phyloP scores from a whole-genome alignment of 768 basidiomycete genomes.

The Trametes cingulata region DNA sequence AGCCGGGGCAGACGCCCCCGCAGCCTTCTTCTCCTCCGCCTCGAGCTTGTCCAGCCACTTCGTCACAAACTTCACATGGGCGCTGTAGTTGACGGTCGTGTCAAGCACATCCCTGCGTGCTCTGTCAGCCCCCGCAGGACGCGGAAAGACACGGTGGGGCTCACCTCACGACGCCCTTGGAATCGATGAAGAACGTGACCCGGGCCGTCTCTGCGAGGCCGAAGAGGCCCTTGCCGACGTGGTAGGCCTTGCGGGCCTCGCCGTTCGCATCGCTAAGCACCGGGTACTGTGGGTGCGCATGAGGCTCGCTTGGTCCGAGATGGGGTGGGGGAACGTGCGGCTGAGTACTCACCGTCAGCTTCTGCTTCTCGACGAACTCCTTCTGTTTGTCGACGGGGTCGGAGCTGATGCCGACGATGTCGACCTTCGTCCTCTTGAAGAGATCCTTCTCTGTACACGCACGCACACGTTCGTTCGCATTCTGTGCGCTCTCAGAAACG shows the following conservation, averaged over 20 bases:
- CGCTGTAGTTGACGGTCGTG: constrained; percentile 60
- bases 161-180: constrained; percentile 65
- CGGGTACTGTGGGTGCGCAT: constrained; percentile 55
- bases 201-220: constrained; percentile 61
- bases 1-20: constrained; percentile 17
- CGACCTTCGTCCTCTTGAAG: constrained; percentile 63
- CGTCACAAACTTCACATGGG: constrained; percentile 70
- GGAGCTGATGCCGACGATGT: constrained; percentile 72
- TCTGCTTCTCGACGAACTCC: constrained; percentile 69
- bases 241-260: constrained; percentile 61
- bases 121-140: constrained; percentile 7
- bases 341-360: constrained; percentile 52
- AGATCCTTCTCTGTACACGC: constrained; percentile 55
- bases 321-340: background rate
- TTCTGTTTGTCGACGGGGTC: constrained; percentile 76
- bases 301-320: background rate
- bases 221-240: constrained; percentile 64
- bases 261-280: constrained; percentile 73
- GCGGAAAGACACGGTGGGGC: constrained; percentile 20
- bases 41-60: constrained; percentile 62
- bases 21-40: constrained; percentile 37
- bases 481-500: background rate
- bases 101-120: constrained; percentile 55
- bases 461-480: background rate
- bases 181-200: constrained; percentile 77